phyloP scores from a whole-genome alignment of 345 rosid species.

The Cardamine resedifolia region DNA sequence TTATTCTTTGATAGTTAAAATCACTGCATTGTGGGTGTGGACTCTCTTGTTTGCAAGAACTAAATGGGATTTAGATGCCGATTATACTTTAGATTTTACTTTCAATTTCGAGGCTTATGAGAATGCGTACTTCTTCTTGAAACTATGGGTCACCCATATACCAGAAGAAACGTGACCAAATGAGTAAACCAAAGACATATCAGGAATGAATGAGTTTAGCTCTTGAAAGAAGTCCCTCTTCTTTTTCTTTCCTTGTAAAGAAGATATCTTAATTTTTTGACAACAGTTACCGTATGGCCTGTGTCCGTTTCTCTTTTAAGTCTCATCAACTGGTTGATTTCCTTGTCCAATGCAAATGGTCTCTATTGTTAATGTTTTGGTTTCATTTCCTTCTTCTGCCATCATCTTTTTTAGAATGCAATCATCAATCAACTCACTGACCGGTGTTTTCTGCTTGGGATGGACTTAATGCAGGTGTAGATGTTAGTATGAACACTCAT shows the following conservation, averaged over 20 bases:
- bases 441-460: neutral
- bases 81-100: neutral
- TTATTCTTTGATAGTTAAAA: neutral
- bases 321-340: neutral
- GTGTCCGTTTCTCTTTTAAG: neutral
- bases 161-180: neutral
- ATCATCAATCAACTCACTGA: neutral
- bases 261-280: neutral
- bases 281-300: neutral
- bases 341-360: neutral
- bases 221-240: neutral
- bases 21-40: neutral
- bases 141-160: neutral
- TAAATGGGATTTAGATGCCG: neutral
- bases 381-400: neutral
- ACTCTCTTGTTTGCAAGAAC: conserved; percentile 2
- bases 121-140: neutral
- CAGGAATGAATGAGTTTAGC: neutral
- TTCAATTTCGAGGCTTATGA: conserved; percentile 1
- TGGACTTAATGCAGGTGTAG: conserved; percentile 64
- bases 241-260: neutral
- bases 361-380: neutral
- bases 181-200: neutral
- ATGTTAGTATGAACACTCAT: conserved; percentile 98
- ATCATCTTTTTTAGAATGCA: neutral